Percentiles rank a stretch among this genome's conserved stretches.
phyloP scores from a whole-genome alignment of 805 yeast genomes.

The Wickerhamiella hasegawae region DNA sequence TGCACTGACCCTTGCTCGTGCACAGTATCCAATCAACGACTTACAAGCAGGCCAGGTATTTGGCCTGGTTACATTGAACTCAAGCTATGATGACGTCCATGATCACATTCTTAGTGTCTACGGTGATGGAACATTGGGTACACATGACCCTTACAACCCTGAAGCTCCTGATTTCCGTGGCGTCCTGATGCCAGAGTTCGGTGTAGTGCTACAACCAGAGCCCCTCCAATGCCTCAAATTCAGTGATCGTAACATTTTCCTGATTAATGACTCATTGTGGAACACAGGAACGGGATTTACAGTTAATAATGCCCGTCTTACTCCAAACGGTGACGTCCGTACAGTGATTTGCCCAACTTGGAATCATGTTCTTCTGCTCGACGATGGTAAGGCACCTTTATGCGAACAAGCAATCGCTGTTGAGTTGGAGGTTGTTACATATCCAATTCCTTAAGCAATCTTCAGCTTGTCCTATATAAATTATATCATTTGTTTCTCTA shows the following conservation, averaged over 20 bases:
- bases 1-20: no score
- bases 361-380: constrained; percentile 12
- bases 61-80: neutral
- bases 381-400: constrained; percentile 6
- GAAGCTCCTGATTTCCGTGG: constrained; percentile 15
- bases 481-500: neutral
- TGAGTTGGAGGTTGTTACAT: constrained; percentile 10
- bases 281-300: constrained; percentile 13
- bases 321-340: constrained; percentile 5
- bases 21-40: neutral
- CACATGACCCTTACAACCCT: constrained; percentile 9
- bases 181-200: constrained; percentile 14
- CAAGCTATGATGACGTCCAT: no score
- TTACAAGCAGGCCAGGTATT: neutral
- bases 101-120: constrained; percentile 11
- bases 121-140: constrained; percentile 13
- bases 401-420: constrained; percentile 14
- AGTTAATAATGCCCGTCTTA: constrained; percentile 8
- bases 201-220: constrained; percentile 16
- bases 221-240: constrained; percentile 14
- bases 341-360: constrained; percentile 16
- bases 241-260: constrained; percentile 10
- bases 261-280: constrained; percentile 13
- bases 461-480: neutral
- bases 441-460: neutral